Percentiles rank a stretch among this genome's conserved stretches.
These are phyloP conservation scores for Aegle marmelos DNA, from an alignment of 345 rosid genomes.

Conservation along the genomic window DNA sequence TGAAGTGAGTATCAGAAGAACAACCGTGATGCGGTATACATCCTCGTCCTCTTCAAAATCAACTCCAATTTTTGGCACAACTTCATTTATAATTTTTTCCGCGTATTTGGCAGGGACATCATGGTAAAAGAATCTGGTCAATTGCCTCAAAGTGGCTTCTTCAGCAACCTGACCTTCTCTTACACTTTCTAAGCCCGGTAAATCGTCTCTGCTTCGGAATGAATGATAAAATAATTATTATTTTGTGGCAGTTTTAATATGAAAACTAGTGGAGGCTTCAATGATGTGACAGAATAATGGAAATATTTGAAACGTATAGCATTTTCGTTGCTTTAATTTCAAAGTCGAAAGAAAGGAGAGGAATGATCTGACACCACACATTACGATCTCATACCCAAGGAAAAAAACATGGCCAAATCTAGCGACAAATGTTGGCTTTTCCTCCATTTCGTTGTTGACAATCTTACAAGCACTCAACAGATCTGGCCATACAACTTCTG, in stretches of 20 bases:
- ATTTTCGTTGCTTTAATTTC: too few species aligned
- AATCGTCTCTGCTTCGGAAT: constrained; percentile 9
- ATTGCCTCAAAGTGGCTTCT: constrained; percentile 8
- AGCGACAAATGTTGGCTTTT: constrained; percentile 24
- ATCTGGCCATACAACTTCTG: constrained; percentile 24
- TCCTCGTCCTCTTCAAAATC: constrained; percentile 4
- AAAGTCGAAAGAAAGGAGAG: background rate
- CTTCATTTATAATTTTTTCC: constrained; percentile 7
- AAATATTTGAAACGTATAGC: background rate
- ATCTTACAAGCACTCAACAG: constrained; percentile 16
- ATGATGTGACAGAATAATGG: background rate
- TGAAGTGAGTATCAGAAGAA: background rate
- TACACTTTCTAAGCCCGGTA: background rate
- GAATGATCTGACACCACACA: background rate
- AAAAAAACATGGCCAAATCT: constrained; percentile 30
- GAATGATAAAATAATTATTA: background rate
- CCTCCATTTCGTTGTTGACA: constrained; percentile 15
- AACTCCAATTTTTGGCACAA: constrained; percentile 8
- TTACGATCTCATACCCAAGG: constrained; percentile 4
- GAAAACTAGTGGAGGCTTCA: background rate
- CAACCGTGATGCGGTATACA: constrained; percentile 15
- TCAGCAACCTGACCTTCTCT: constrained; percentile 2
- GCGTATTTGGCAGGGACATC: constrained; percentile 10
- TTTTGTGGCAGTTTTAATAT: background rate
- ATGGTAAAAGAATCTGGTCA: constrained; percentile 14